Conservation (phyloP, 2,329 filamentous ascomycete genomes). For the Phaeophleospora eucalypticola region DNA sequence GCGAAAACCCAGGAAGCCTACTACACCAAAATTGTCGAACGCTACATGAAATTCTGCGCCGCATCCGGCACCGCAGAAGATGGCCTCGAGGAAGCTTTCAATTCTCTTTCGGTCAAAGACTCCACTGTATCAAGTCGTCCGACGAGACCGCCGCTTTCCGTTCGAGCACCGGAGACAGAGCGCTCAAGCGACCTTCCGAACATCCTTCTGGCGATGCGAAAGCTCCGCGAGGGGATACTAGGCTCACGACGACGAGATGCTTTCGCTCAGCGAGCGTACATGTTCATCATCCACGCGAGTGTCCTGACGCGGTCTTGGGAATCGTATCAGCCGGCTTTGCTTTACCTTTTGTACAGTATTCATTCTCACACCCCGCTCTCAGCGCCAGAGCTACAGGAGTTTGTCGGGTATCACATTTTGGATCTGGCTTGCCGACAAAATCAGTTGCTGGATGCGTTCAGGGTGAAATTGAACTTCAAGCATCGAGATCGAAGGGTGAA, state of each 20-base stretch:
- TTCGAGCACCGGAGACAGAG: conserved; percentile 25
- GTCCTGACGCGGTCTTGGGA: conserved; percentile 79
- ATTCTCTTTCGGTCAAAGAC: conserved; percentile 52
- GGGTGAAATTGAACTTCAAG: conserved; percentile 56
- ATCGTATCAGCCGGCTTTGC: conserved; percentile 83
- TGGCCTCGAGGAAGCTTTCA: conserved; percentile 70
- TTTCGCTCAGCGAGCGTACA: conserved; percentile 84
- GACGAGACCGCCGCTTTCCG: conserved; percentile 6
- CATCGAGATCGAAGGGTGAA: conserved; percentile 67
- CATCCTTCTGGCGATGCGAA: conserved; percentile 80
- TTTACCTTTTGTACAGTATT: conserved; percentile 70
- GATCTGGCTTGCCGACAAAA: conserved; percentile 82
- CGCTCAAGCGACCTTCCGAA: conserved; percentile 64
- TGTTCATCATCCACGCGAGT: conserved; percentile 82
- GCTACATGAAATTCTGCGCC: conserved; percentile 86
- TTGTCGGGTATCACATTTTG: conserved; percentile 74
- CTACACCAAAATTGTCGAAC: conserved; percentile 80
- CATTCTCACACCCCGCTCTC: conserved; percentile 64
- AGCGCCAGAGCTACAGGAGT: conserved; percentile 69
- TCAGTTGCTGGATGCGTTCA: conserved; percentile 69
- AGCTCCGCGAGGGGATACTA: conserved; percentile 84
- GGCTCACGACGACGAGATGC: conserved; percentile 69
- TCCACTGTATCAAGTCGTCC: conserved; percentile 1
- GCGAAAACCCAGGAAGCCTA: conserved; percentile 77
- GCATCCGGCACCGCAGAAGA: conserved; percentile 61